phyloP scores from a whole-genome alignment of 116 monocot genomes.

The Phalaenopsis hybrid region DNA sequence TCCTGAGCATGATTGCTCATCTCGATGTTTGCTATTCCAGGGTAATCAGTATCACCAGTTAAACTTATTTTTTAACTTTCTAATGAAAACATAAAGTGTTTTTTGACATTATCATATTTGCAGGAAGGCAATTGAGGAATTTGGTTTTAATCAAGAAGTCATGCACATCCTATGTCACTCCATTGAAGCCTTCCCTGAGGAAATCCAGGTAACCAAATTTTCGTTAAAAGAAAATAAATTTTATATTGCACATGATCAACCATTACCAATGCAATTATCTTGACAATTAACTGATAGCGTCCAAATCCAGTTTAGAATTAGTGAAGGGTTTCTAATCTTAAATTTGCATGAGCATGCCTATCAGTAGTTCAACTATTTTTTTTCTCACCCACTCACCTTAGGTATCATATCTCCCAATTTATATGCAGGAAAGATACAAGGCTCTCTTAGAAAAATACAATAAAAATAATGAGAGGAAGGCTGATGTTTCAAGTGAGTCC shows the following conservation, averaged over 20 bases:
- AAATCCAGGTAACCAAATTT: slow-evolving; percentile 56
- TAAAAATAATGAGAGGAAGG: slow-evolving; percentile 21
- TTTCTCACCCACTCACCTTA: neutral
- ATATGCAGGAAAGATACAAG: slow-evolving; percentile 75
- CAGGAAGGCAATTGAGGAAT: slow-evolving; percentile 80
- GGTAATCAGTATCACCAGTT: neutral
- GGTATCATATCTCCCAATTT: neutral
- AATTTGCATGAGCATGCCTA: neutral
- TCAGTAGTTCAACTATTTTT: neutral
- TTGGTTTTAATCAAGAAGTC: slow-evolving; percentile 65
- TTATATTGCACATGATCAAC: neutral
- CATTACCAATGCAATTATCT: neutral
- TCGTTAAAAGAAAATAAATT: neutral
- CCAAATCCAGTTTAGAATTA: neutral
- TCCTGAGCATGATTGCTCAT: neutral
- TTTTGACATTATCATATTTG: slow-evolving; percentile 7
- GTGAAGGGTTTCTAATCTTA: neutral
- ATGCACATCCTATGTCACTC: slow-evolving; percentile 48
- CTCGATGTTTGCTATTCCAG: neutral
- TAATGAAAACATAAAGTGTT: neutral
- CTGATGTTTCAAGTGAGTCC: slow-evolving; percentile 29
- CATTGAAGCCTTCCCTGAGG: slow-evolving; percentile 57
- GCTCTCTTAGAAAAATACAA: slow-evolving; percentile 40
- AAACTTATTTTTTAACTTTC: neutral
- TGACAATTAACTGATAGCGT: neutral